These are phyloP conservation scores for Thozetella sp. DNA, from an alignment of 495 filamentous ascomycete species.

Conservation along the genomic window DNA sequence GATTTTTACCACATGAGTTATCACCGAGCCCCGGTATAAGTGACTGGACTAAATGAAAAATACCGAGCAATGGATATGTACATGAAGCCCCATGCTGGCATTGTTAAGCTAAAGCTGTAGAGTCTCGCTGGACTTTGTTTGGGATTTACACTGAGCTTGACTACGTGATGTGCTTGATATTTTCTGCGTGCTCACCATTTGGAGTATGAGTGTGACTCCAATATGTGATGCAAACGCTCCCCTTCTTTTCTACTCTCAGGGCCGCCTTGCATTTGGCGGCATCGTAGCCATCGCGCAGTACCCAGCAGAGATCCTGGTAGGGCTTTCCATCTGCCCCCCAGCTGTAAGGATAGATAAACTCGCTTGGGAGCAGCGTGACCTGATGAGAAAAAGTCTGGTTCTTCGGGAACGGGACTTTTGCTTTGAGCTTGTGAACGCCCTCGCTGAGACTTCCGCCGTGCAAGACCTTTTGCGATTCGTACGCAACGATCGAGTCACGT, in stretches of 20 bases:
- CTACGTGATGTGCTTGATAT: slow-evolving; percentile 2
- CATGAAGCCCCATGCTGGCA: no score
- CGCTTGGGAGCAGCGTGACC: slow-evolving; percentile 16
- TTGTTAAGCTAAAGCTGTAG: no score
- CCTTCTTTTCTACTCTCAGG: slow-evolving; percentile 10
- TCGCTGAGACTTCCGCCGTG: slow-evolving; percentile 3
- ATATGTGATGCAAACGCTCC: slow-evolving; percentile 19
- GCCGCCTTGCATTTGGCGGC: slow-evolving; percentile 14
- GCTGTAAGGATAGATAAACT: slow-evolving; percentile 18
- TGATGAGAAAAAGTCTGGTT: not conserved
- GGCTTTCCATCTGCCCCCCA: slow-evolving; percentile 15
- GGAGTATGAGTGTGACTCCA: slow-evolving; percentile 19
- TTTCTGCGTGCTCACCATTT: not conserved
- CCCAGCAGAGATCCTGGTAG: slow-evolving; percentile 10
- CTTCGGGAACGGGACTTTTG: not conserved
- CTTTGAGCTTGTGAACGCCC: not conserved
- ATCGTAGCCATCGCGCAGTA: slow-evolving; percentile 8
- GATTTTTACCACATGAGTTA: no score
- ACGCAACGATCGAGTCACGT: slow-evolving; percentile 1
- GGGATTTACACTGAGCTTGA: no score
- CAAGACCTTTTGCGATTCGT: slow-evolving; percentile 3
- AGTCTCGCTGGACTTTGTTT: no score
- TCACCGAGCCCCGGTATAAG: no score
- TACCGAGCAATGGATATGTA: no score
- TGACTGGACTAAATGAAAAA: no score